phyloP scores from a whole-genome alignment of 2,329 filamentous ascomycete genomes.

The Tolypocladium paradoxum region DNA sequence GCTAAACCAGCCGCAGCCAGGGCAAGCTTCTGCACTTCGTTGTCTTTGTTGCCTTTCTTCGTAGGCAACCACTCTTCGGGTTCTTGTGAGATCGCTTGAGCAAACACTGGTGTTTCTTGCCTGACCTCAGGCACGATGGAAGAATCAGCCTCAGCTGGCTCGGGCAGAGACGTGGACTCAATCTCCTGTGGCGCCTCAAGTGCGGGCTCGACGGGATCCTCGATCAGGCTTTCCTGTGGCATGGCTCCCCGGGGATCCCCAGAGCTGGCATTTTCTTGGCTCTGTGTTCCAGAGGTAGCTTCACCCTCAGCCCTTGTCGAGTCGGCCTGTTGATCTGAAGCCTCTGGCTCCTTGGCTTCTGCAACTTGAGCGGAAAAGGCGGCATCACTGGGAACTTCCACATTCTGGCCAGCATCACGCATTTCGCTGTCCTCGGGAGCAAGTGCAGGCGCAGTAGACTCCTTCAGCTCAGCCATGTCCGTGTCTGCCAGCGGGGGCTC shows the following conservation, averaged over 20 bases:
- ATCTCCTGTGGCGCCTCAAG: not conserved
- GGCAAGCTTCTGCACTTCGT: constrained; percentile 22
- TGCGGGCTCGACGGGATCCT: not conserved
- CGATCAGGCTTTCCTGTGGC: not conserved
- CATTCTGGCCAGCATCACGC: not conserved
- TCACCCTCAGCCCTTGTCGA: not conserved
- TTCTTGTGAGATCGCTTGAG: constrained; percentile 3
- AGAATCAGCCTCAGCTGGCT: not conserved
- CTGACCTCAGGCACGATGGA: not conserved
- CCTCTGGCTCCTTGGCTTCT: not conserved
- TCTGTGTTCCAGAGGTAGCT: not conserved
- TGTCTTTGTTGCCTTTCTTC: constrained; percentile 22
- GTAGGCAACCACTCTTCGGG: constrained; percentile 4
- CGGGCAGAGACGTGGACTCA: not conserved
- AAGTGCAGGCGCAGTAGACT: not conserved
- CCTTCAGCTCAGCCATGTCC: not conserved
- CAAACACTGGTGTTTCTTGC: not conserved
- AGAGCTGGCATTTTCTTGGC: not conserved
- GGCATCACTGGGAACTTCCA: not conserved
- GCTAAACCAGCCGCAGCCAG: constrained; percentile 5
- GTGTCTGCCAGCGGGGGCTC: not conserved
- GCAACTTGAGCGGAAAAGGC: not conserved
- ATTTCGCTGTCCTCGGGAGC: not conserved
- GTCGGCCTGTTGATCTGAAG: not conserved
- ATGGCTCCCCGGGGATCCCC: not conserved